Base-by-base conservation (phyloP, 2,329 filamentous ascomycete species). In the Verticillium isaacii region DNA sequence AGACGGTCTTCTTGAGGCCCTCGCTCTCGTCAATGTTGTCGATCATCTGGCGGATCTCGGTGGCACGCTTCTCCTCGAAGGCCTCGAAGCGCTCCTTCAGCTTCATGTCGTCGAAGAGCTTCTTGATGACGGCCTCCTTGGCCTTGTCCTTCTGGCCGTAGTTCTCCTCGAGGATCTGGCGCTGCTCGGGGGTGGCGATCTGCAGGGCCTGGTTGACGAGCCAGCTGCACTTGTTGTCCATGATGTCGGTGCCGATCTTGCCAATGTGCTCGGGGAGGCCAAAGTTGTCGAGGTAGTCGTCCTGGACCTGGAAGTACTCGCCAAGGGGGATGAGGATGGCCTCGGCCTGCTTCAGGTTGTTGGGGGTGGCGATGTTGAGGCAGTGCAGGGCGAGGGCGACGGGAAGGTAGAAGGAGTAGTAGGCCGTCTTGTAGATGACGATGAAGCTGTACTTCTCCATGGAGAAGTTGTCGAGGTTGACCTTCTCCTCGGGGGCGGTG, bases 221-320 rank as follows among this genome's bases (percentile, higher is more conserved):
- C 95, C 95, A 99, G 52, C 92, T 96, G 85, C 95, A 99, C 85
- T 99, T 99, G 86, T 99, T 99, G 81, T 99, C 95, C 84, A 93
- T 89, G 77, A 99, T 99, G 73, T 99, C 95, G 64, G 95, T 99
- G 68, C 95, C 95, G 67, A 98, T 97, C 87, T 99, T 99, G 77
- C 95, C 95, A 74, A 99, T 95, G 72, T 93, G 86, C 71, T 92
- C 87, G 45, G 95, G 93, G 69, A 94, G 89, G 70, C 94, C 95
- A 73, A 95, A 99, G 80, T 96, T 96, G 83, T 99, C 95, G 60
- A 99, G 91, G 81, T 95, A 99, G 82, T 99, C 95, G 77, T 99
- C 95, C 79, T 99, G 95, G 66, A 97, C 87, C 80, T 99, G 95
- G 86, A 99, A 99, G 84, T 99, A 99, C 81, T 98, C 93, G 73